phyloP scores from a whole-genome alignment of 805 yeast species.

The Saccharomyces jurei region DNA sequence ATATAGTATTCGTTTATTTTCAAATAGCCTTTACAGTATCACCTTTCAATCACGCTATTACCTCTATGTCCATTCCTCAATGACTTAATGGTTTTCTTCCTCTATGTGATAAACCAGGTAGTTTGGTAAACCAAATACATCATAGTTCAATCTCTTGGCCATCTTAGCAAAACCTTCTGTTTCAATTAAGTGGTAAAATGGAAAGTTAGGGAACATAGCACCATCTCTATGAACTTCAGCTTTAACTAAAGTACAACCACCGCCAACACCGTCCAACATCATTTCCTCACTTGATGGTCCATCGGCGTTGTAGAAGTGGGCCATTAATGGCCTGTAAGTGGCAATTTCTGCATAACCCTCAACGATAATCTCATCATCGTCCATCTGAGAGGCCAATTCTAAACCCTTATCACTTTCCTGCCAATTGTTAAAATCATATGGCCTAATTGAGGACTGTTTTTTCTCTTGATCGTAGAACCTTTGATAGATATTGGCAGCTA shows the following conservation, averaged over 20 bases:
- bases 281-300: constrained; percentile 62
- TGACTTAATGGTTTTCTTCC: constrained; percentile 38
- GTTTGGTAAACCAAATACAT: constrained; percentile 87
- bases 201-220: constrained; percentile 98
- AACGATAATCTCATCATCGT: constrained; percentile 84
- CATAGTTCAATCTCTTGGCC: constrained; percentile 92
- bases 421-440: constrained; percentile 97
- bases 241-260: constrained; percentile 90
- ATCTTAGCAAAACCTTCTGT: constrained; percentile 98
- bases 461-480: constrained; percentile 57
- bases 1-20: not conserved
- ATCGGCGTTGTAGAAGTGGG: constrained; percentile 62
- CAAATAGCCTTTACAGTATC: not conserved
- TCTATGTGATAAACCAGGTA: constrained; percentile 87
- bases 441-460: constrained; percentile 53
- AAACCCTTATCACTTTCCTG: constrained; percentile 75
- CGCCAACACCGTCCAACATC: constrained; percentile 95
- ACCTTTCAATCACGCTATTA: not conserved
- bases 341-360: constrained; percentile 94
- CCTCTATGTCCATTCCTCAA: not conserved
- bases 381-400: constrained; percentile 60
- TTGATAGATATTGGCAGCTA: constrained; percentile 92
- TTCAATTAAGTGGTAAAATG: constrained; percentile 93
- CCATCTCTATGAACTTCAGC: constrained; percentile 99
- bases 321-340: constrained; percentile 93